A percentile compares a stretch with the other conserved stretches of the same genome.
These are phyloP conservation scores for Neurospora sublineolata DNA, from an alignment of 495 filamentous ascomycete species.

Conservation along the genomic window DNA sequence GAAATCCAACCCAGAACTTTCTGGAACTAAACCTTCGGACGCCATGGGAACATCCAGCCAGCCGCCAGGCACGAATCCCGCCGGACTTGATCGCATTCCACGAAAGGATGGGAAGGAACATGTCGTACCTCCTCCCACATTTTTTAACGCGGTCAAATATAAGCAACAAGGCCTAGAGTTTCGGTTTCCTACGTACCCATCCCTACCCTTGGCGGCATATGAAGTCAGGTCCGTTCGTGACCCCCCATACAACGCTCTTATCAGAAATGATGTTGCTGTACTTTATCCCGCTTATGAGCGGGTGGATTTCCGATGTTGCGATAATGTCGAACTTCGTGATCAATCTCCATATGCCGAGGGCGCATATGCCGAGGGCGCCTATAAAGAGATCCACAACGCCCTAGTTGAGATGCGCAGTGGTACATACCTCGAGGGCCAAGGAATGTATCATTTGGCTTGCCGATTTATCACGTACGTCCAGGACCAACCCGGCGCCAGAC, in stretches of 20 bases:
- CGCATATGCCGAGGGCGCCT: not conserved
- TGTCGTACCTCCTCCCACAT: not conserved
- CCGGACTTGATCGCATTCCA: not conserved
- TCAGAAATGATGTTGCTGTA: not conserved
- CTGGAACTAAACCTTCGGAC: not conserved
- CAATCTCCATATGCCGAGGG: not conserved
- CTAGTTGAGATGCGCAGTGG: not conserved
- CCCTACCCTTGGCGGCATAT: not conserved
- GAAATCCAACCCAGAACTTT: not conserved
- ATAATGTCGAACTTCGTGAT: not conserved
- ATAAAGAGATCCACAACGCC: not conserved
- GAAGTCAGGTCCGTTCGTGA: not conserved
- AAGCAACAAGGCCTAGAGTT: not conserved
- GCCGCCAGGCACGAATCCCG: not conserved
- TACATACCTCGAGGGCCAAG: not conserved
- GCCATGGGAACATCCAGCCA: not conserved
- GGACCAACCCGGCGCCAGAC: not conserved
- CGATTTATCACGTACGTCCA: not conserved
- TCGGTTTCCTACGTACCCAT: not conserved
- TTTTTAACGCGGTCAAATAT: not conserved
- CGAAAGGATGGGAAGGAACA: not conserved
- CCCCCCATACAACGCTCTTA: not conserved
- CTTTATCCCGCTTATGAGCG: not conserved
- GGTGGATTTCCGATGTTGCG: not conserved
- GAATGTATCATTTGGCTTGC: not conserved